Base-by-base conservation (phyloP, 495 filamentous ascomycete genomes). In the Achaetomiella virescens region DNA sequence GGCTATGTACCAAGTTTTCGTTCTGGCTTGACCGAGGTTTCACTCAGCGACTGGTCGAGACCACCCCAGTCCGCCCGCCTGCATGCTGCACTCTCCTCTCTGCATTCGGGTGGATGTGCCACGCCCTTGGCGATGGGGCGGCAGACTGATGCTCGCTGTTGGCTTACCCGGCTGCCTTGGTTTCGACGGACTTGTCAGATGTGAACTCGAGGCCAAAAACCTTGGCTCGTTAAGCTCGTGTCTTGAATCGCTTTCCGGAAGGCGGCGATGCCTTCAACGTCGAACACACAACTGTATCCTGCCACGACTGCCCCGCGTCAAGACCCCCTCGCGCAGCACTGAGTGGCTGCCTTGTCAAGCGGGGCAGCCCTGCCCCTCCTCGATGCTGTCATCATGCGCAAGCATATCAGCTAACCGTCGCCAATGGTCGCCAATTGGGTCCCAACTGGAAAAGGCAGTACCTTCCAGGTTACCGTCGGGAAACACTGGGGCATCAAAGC, bases 381-480 rank as follows among this genome's bases (percentile, higher is more conserved):
- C 38, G 31, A 58, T 58, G 59, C 44, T 61, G 59, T 54, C 55
- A 61, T 61, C 50, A 52, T 58, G 54, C 54, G 15, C 38, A 33
- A 40, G 48, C 38, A 35, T 6, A 58, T 18, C 52, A 54, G 31
- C 31, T 8, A 38, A 15, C 43, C 31, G n/a, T 29, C 33, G 31
- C 35, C 42, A 40, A 27, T 17, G n/a, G 21, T 40, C 35, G 8
- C 52, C 20, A 47, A 52, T 56, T 52, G 53, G 27, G 18, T 6
- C 38, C 31, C 29, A 15, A 21, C 42, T 21, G 22, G 15, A 24
- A 18, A 5, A 41, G 4, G 5, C 27, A 4, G 20, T 8, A 5
- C n/a, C 38, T n/a, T n/a, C 33, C 7, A 49, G 33, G 12, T 48
- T 9, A 33, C 1, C 17, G 7, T 48, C 18, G 17, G 7, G 20